Evolutionary conservation across 331 rosid genomes (phyloP).

Genomic region (Quercus phellos): DNA sequence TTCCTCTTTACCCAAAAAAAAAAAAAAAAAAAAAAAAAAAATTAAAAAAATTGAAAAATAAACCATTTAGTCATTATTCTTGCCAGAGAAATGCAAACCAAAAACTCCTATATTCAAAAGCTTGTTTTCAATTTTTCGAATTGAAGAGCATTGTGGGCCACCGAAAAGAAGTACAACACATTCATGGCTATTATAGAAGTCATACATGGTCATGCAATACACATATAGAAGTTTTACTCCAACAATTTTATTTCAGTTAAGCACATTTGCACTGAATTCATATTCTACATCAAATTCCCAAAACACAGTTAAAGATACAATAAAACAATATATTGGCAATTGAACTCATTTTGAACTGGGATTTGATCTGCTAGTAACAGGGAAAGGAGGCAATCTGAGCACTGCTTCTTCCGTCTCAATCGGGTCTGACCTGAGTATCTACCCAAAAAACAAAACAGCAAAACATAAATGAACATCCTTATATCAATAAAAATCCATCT

Average conservation of each 20-base stretch:
- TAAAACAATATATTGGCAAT: background rate
- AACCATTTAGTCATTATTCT: too few relatives aligned
- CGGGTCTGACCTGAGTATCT: conserved; percentile 87
- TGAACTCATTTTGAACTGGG: background rate
- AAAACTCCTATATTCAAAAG: too few relatives aligned
- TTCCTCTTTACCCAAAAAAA: too few relatives aligned
- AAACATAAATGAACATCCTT: background rate
- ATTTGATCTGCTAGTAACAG: conserved; percentile 10
- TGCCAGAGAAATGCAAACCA: too few relatives aligned
- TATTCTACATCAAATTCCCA: background rate
- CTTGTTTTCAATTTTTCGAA: too few relatives aligned
- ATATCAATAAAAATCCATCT: background rate
- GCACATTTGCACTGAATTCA: background rate
- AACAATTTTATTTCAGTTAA: background rate
- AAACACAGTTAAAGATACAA: background rate
- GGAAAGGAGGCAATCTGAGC: conserved; percentile 63
- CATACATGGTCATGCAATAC: too few relatives aligned
- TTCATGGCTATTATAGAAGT: too few relatives aligned
- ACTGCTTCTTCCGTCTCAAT: conserved; percentile 91
- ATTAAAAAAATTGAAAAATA: too few relatives aligned
- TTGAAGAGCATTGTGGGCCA: too few relatives aligned
- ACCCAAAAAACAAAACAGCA: conserved; percentile 10
- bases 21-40: too few relatives aligned
- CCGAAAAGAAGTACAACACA: too few relatives aligned
- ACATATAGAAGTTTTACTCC: too few relatives aligned